Conservation (phyloP, 768 basidiomycete species). For the Roridomyces roridus region DNA sequence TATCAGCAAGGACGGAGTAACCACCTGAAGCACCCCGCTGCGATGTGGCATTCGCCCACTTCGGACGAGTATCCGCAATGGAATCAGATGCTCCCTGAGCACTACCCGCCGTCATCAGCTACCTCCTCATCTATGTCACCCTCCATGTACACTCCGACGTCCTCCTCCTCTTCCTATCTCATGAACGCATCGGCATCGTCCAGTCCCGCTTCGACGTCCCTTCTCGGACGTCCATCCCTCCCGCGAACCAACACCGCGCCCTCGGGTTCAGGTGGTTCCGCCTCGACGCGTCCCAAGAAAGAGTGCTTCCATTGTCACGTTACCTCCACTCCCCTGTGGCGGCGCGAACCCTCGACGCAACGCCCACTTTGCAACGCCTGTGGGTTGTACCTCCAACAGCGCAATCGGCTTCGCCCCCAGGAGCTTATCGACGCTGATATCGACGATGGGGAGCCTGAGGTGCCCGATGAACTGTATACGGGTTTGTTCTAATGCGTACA, state of each 20-base stretch:
- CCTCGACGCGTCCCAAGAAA: background rate
- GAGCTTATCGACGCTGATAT: background rate
- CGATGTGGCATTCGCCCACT: no score
- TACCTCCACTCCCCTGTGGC: constrained; percentile 1
- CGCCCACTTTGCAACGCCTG: constrained; percentile 6
- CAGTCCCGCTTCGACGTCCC: no score
- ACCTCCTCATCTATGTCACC: no score
- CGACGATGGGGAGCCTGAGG: background rate
- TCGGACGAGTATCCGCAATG: no score
- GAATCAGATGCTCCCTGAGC: no score
- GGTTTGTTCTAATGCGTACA: no score
- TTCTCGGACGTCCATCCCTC: background rate
- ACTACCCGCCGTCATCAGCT: no score
- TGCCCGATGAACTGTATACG: background rate
- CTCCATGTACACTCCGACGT: background rate
- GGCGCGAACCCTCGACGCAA: background rate
- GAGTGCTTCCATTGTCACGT: background rate
- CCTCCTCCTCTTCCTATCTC: background rate
- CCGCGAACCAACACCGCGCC: background rate
- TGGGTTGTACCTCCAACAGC: background rate
- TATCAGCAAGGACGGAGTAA: no score
- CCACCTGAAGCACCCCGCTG: no score
- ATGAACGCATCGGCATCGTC: background rate
- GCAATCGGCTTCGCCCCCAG: background rate
- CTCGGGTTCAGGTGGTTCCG: no score